Evolutionary conservation across 2,329 filamentous ascomycete genomes (phyloP).

Genomic region (Aureobasidium sp.): DNA sequence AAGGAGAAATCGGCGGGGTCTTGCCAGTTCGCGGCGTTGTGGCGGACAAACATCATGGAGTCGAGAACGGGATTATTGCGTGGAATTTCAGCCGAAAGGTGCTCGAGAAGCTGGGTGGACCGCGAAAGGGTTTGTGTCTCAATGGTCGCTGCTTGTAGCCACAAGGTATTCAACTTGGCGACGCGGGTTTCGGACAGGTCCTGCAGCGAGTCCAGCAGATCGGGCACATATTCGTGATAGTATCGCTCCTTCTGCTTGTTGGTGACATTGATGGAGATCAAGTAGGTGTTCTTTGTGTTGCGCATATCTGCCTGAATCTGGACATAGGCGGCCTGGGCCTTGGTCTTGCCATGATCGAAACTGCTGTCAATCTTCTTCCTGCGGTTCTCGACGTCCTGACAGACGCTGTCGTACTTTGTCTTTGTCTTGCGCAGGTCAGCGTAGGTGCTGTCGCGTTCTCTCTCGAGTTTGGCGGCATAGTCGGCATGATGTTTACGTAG

Average conservation of each 20-base stretch:
- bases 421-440: constrained; percentile 84
- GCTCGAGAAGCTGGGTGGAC: constrained; percentile 64
- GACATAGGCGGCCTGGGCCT: constrained; percentile 85
- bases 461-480: constrained; percentile 80
- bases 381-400: constrained; percentile 88
- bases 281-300: constrained; percentile 96
- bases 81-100: constrained; percentile 71
- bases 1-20: constrained; percentile 81
- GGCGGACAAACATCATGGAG: constrained; percentile 95
- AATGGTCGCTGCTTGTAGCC: constrained; percentile 71
- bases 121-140: constrained; percentile 73
- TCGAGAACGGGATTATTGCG: constrained; percentile 85
- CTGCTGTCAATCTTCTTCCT: constrained; percentile 91
- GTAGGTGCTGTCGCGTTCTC: constrained; percentile 79
- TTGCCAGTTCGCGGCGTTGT: constrained; percentile 76
- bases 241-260: constrained; percentile 98
- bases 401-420: constrained; percentile 83
- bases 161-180: constrained; percentile 74
- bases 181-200: constrained; percentile 88
- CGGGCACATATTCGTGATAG: constrained; percentile 93
- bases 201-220: constrained; percentile 82
- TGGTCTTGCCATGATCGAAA: constrained; percentile 79
- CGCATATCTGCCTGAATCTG: constrained; percentile 93
- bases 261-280: constrained; percentile 91
- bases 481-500: constrained; percentile 85